Conservation (phyloP, 2,329 filamentous ascomycete species). For the Xylaria sp. region DNA sequence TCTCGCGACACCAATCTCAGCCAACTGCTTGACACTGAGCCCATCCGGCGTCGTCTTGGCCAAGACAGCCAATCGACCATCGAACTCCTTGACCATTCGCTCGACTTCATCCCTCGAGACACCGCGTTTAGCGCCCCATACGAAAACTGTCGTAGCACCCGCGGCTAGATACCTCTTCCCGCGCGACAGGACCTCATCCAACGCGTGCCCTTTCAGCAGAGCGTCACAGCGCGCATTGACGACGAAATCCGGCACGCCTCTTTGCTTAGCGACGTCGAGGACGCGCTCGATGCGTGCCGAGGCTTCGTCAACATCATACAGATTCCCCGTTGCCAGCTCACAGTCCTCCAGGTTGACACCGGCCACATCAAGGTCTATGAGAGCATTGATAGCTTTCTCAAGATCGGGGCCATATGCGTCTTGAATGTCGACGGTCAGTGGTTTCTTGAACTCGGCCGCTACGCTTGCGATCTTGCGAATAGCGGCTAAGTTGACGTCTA, state of each 20-base stretch:
- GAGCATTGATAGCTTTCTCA: conserved; percentile 52
- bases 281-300: conserved; percentile 53
- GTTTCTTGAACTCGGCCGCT: conserved; percentile 45
- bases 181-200: conserved; percentile 54
- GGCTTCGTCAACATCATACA: conserved; percentile 55
- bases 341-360: conserved; percentile 65
- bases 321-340: conserved; percentile 49
- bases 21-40: conserved; percentile 48
- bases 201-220: conserved; percentile 43
- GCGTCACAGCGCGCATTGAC: conserved; percentile 63
- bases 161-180: conserved; percentile 61
- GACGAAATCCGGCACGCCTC: conserved; percentile 59
- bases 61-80: conserved; percentile 50
- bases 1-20: conserved; percentile 56
- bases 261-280: conserved; percentile 50
- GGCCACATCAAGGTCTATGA: conserved; percentile 59
- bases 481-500: conserved; percentile 56
- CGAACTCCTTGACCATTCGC: conserved; percentile 53
- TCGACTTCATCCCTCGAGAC: conserved; percentile 52
- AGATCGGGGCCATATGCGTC: conserved; percentile 58
- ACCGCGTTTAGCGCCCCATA: conserved; percentile 54
- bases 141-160: conserved; percentile 63
- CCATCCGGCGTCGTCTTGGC: conserved; percentile 43
- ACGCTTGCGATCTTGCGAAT: conserved; percentile 54
- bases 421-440: conserved; percentile 63